Conservation (phyloP, 192 early-diverging fungal species). For the Pilaira anomala region DNA sequence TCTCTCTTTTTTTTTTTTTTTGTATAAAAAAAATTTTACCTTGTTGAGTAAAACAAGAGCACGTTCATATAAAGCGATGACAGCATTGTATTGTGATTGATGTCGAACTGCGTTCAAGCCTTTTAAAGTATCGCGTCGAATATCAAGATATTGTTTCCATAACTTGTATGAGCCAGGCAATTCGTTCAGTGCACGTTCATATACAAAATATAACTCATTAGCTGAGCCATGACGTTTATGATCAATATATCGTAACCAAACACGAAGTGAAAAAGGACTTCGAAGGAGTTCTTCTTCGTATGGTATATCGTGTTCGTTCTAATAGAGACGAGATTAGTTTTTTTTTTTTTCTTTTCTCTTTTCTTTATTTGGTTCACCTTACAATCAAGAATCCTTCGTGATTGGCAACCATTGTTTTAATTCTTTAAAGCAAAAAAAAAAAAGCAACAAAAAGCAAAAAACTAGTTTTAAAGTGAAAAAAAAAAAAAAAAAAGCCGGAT, state of each 20-base stretch:
- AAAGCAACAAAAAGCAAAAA: background rate
- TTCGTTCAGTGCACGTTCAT: constrained; percentile 83
- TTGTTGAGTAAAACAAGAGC: constrained; percentile 90
- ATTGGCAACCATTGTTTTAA: background rate
- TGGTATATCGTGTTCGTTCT: constrained; percentile 57
- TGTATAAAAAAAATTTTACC: constrained; percentile 25
- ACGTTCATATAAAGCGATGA: constrained; percentile 81
- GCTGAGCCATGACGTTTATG: constrained; percentile 64
- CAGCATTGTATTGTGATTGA: constrained; percentile 58
- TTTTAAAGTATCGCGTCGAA: constrained; percentile 48
- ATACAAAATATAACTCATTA: constrained; percentile 59
- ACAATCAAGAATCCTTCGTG: constrained; percentile 12
- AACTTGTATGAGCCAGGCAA: constrained; percentile 96
- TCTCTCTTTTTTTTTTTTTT: background rate
- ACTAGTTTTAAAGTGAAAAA: background rate
- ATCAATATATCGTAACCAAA: constrained; percentile 89
- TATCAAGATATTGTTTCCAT: constrained; percentile 86
- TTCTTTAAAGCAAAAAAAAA: background rate
- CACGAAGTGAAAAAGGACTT: constrained; percentile 65
- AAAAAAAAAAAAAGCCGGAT: constrained; percentile 10
- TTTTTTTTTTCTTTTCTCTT: background rate
- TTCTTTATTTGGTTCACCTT: background rate
- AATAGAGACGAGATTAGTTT: constrained; percentile 3
- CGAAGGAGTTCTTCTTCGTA: constrained; percentile 71
- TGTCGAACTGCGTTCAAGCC: constrained; percentile 53